phyloP scores from a whole-genome alignment of 78 protist species.

The Chrysochromulina parva region DNA sequence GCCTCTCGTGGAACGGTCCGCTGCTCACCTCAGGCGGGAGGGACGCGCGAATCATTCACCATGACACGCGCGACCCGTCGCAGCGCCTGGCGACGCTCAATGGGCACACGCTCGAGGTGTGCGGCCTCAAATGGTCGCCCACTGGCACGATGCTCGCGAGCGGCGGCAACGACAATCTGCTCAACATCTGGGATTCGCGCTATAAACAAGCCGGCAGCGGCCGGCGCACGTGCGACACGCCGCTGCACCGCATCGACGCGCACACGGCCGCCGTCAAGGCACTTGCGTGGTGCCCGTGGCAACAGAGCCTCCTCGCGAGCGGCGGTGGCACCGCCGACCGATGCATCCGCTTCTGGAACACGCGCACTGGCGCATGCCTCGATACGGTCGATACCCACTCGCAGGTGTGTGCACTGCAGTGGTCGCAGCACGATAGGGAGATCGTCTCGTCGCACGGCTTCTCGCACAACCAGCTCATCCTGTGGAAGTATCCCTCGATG shows the following conservation, averaged over 20 bases:
- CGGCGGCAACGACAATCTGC: constrained; percentile 99
- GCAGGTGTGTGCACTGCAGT: constrained; percentile 82
- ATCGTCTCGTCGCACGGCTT: constrained; percentile 97
- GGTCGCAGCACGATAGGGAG: constrained; percentile 90
- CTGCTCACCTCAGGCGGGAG: constrained; percentile 89
- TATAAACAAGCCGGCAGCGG: background rate
- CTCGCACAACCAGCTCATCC: constrained; percentile 91
- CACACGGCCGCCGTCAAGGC: constrained; percentile 97
- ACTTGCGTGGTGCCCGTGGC: constrained; percentile 98
- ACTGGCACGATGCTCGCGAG: constrained; percentile 94
- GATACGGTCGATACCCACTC: constrained; percentile 88
- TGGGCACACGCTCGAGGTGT: constrained; percentile 95
- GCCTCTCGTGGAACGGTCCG: constrained; percentile 96
- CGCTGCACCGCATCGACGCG: constrained; percentile 61
- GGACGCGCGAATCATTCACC: constrained; percentile 80
- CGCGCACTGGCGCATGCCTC: constrained; percentile 81
- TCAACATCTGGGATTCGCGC: constrained; percentile 86
- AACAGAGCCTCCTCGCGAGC: constrained; percentile 90
- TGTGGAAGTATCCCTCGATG: constrained; percentile 99
- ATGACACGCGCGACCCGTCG: constrained; percentile 90
- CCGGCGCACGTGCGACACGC: background rate
- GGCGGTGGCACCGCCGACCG: constrained; percentile 99
- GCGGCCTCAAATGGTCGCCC: constrained; percentile 97
- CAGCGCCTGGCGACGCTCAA: constrained; percentile 63
- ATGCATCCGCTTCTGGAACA: constrained; percentile 96